Evolutionary conservation across 2,329 filamentous ascomycete genomes (phyloP), one percentile per base, ranked within the genome.

Genomic region (Diatrype stigma): DNA sequence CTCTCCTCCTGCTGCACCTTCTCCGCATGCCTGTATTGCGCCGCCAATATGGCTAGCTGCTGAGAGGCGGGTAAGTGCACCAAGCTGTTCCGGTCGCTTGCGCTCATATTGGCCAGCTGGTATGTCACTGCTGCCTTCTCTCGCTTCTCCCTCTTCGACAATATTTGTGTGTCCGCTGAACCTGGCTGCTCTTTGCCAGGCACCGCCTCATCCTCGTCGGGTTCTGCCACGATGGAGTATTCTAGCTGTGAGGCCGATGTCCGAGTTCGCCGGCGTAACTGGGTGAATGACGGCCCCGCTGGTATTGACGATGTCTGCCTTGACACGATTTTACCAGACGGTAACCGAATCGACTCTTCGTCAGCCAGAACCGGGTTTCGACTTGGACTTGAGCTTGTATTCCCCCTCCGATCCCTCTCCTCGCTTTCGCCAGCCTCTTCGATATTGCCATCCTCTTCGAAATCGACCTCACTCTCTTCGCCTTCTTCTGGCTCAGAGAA

Each of bases 1-100:
- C 53, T 56, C 59, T 67, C 63, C 19, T 59, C 58, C 26, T 62
- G 64, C 38, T 64, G 60, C 46, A 55, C 46, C 50, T 56, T 60
- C 19, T 54, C 58, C 22, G 32, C 42, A 3, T 61, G 56, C 37
- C 53, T 51, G 6, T 57, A 49, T 30, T 62, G 60, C 46, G 52
- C 54, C 22, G 52, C 56, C 22, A 64, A 47, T 30, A 62, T 34
- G n/a, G n/a, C n/a, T n/a, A n/a, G 54, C 49, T 62, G 61, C 50
- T 64, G 40, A 32, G 57, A 42, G 23, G 46, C 23, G 28, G 60
- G 32, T 22, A 64, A 28, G 51, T 63, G 61, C 52, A 57, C 51
- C 45, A 64, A 30, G 50, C 51, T 49, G 17, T 40, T 50, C 3
- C 61, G 54, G 51, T 64, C 62, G 46, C 49, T 54, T 2, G 57